A percentile compares a stretch with the other conserved stretches of the same genome.
Evolutionary conservation across 176 grass and related monocot species (phyloP).

Genomic region (Alloteropsis semialata): DNA sequence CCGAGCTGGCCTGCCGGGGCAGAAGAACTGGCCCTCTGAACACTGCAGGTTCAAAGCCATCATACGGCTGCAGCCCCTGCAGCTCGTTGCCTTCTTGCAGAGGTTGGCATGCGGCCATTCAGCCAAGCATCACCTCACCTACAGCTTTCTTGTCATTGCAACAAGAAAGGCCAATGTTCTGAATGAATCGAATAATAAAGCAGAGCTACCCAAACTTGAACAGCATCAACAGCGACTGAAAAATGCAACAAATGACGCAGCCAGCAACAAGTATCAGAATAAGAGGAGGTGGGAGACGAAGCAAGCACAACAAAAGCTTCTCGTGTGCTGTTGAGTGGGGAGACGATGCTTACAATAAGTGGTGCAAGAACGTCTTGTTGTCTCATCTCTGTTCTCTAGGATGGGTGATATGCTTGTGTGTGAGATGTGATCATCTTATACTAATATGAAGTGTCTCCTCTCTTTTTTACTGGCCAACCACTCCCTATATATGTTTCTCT

Average conservation of each 20-base stretch:
- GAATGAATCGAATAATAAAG: background rate
- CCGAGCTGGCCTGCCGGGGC: conserved; percentile 21
- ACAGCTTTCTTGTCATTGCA: background rate
- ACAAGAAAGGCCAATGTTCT: background rate
- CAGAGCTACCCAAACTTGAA: background rate
- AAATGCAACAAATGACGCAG: conserved; percentile 5
- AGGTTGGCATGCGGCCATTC: conserved; percentile 33
- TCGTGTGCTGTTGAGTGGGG: background rate
- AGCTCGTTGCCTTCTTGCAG: conserved; percentile 9
- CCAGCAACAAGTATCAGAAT: background rate
- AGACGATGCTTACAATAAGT: conserved; percentile 29
- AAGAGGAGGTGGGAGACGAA: conserved; percentile 15
- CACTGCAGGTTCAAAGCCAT: conserved; percentile 6
- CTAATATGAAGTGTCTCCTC: background rate
- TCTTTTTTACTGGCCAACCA: conserved; percentile 45
- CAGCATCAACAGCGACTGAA: background rate
- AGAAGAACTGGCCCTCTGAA: background rate
- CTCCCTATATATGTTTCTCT: conserved; percentile 28
- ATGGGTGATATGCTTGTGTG: conserved; percentile 27
- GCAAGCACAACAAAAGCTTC: background rate
- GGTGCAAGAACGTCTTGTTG: conserved; percentile 35
- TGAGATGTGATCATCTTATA: conserved; percentile 24
- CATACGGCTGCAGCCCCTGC: background rate
- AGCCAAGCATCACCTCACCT: background rate
- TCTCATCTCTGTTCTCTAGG: conserved; percentile 11